Percentiles rank a stretch among this genome's conserved stretches.
Conservation (phyloP, 2,329 filamentous ascomycete genomes). For the Cladophialophora carrionii region DNA sequence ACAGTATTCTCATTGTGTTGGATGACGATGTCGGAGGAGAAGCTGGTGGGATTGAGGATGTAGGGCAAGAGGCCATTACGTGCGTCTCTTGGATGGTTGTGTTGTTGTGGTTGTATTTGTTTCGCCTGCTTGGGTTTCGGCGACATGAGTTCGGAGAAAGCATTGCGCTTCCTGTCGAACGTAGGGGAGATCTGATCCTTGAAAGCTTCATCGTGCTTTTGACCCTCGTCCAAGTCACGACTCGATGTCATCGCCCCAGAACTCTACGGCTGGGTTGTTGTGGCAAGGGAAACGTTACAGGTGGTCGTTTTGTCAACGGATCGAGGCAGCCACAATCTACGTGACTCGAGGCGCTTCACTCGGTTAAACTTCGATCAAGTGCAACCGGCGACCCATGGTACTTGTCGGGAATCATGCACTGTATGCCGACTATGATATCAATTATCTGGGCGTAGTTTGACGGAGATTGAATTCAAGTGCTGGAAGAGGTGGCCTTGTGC, state of each 20-base stretch:
- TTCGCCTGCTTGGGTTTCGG: constrained; percentile 50
- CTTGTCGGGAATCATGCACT: not conserved
- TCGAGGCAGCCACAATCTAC: not conserved
- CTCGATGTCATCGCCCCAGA: constrained; percentile 7
- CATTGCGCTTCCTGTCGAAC: constrained; percentile 31
- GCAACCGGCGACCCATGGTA: not conserved
- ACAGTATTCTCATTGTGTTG: constrained; percentile 68
- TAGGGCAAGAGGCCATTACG: constrained; percentile 62
- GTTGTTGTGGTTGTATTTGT: constrained; percentile 25
- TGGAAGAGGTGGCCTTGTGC: constrained; percentile 19
- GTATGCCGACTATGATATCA: not conserved
- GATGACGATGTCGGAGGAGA: constrained; percentile 66
- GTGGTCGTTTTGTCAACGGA: not conserved
- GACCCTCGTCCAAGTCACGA: not conserved
- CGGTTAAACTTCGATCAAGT: not conserved
- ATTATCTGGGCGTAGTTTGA: not conserved
- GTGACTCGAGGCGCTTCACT: not conserved
- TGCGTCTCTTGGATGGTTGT: constrained; percentile 33
- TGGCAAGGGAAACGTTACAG: not conserved
- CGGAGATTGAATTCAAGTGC: constrained; percentile 5
- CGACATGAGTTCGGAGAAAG: constrained; percentile 59
- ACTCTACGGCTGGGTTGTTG: not conserved
- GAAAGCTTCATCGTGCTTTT: constrained; percentile 4
- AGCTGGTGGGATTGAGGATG: constrained; percentile 64
- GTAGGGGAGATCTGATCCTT: constrained; percentile 2